Evolutionary conservation across 139 green algal genomes (phyloP), one percentile per base, ranked within the genome.

Genomic region (Asterochloris sp.): DNA sequence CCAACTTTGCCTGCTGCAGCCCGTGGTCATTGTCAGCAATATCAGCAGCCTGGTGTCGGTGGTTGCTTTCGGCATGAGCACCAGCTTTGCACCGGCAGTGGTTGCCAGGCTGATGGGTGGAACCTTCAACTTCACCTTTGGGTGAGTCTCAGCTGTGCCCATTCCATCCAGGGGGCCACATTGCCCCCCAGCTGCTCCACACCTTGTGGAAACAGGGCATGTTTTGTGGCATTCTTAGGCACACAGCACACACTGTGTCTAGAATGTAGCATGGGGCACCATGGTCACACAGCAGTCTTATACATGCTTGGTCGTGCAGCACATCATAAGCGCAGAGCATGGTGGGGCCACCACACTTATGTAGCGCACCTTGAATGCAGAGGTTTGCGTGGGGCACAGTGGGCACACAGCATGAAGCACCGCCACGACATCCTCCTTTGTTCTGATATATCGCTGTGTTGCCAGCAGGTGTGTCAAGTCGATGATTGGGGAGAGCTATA

Each of bases 111-210:
- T 84, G 0, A 84, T 88, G 27, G 89, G 86, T 15, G 92, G 92
- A 15, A 77, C 90, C 27, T 84, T 94, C 81, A 96, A 95, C 69
- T 91, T 84, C 60, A 91, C 94, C 74, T 89, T 96, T 74, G 62
- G 69, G 81, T 84, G 62, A 63, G 63, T 21, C 12, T 54, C 38
- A 54, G 38, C 38, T 54, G 4, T 6, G 38, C 38, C 2, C 38
- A 54, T 2, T 54, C 38, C 38, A 54, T 54, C 4, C 38, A 54
- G 38, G 38, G 38, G 38, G 38, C 38, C 38, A 2, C 38, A 54
- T 54, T 54, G 38, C 38, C 38, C 38, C 38, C 4, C 38, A 54
- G 38, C 38, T 54, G 38, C 38, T 54, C 4, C 38, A 54, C 2
- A 54, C 4, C 38, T 54, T 54, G 38, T 54, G 38, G 4, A 54